These are phyloP conservation scores for Leptodermis oblonga DNA, from an alignment of 257 asterid species.

Conservation along the genomic window DNA sequence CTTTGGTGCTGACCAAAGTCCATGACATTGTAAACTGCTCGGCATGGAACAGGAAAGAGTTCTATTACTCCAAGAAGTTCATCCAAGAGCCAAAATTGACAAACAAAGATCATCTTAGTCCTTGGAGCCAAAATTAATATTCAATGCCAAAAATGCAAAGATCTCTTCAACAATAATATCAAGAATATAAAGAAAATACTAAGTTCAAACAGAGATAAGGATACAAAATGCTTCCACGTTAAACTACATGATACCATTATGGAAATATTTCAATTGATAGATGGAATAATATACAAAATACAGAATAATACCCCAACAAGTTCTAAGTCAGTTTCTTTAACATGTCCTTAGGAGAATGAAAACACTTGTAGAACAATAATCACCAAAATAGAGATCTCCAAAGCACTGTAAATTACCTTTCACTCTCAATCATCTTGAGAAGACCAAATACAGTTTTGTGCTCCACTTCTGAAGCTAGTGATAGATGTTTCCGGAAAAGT, in stretches of 20 bases:
- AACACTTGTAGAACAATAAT: neutral
- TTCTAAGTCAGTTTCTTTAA: neutral
- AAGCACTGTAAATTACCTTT: conserved; percentile 47
- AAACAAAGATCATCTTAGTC: neutral
- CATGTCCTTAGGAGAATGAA: neutral
- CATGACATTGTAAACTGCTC: neutral
- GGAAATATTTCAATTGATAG: neutral
- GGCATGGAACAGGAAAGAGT: neutral
- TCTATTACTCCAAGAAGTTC: neutral
- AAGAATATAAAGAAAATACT: neutral
- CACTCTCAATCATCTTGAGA: conserved; percentile 84
- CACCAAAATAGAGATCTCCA: neutral
- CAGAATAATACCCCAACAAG: neutral
- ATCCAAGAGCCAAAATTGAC: neutral
- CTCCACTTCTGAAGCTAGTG: conserved; percentile 87
- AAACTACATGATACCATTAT: neutral
- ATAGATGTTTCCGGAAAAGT: conserved; percentile 88
- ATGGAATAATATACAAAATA: too few species aligned
- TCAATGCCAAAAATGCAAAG: neutral
- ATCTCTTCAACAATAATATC: neutral
- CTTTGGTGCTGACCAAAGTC: neutral
- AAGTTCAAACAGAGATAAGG: neutral
- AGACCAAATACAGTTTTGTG: conserved; percentile 89
- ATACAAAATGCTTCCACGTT: neutral
- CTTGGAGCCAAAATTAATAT: neutral